These are phyloP conservation scores for Teratosphaeriaceae sp. DNA, from an alignment of 2,329 filamentous ascomycete species.

Conservation along the genomic window DNA sequence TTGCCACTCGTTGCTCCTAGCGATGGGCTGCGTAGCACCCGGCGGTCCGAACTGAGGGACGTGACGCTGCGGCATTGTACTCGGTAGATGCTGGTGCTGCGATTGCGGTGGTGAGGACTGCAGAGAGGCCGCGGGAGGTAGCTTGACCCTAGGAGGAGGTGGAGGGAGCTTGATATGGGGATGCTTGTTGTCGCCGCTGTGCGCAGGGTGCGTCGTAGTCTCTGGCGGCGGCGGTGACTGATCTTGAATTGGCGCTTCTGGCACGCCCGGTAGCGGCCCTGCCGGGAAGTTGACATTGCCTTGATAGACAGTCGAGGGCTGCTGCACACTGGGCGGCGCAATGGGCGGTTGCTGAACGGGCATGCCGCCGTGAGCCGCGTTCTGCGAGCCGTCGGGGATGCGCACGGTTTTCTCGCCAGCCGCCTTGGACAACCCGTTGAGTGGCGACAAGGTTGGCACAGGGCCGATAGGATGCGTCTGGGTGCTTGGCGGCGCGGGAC, in stretches of 20 bases:
- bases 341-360: slow-evolving; percentile 21
- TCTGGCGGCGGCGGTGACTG: slow-evolving; percentile 59
- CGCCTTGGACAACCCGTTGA: slow-evolving; percentile 14
- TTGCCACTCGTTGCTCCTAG: slow-evolving; percentile 60
- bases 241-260: slow-evolving; percentile 15
- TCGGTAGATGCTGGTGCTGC: slow-evolving; percentile 31
- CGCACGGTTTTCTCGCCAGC: slow-evolving; percentile 25
- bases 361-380: slow-evolving; percentile 23
- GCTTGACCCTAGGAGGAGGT: slow-evolving; percentile 68
- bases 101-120: slow-evolving; percentile 36
- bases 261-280: slow-evolving; percentile 18
- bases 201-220: slow-evolving; percentile 65
- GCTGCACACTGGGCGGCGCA: slow-evolving; percentile 17
- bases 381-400: slow-evolving; percentile 26
- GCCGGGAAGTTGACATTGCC: slow-evolving; percentile 15
- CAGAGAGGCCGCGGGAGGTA: slow-evolving; percentile 54
- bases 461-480: slow-evolving; percentile 28
- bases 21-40: slow-evolving; percentile 35
- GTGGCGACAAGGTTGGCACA: slow-evolving; percentile 19
- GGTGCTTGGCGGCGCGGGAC: slow-evolving; percentile 26
- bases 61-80: slow-evolving; percentile 35
- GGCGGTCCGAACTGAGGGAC: slow-evolving; percentile 35
- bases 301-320: slow-evolving; percentile 14
- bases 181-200: slow-evolving; percentile 57
- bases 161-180: slow-evolving; percentile 65